phyloP scores from a whole-genome alignment of 2,329 filamentous ascomycete genomes.

The Fusarium pininemorale region DNA sequence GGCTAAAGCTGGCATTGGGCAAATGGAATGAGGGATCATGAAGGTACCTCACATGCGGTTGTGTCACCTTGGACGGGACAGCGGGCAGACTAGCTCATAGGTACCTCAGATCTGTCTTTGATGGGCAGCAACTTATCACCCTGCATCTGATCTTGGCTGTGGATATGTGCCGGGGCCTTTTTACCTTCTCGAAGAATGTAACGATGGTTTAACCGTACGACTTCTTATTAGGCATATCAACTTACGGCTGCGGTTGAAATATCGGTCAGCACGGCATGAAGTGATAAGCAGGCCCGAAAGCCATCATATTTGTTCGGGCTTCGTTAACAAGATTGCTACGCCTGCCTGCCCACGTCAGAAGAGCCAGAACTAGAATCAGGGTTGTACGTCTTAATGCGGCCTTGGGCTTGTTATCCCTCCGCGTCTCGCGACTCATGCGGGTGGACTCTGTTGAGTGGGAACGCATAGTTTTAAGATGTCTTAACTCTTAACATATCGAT shows the following conservation, averaged over 20 bases:
- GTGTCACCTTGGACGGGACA: conserved; percentile 29
- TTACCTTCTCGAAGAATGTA: conserved; percentile 20
- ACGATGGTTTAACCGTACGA: conserved; percentile 32
- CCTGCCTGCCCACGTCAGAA: conserved; percentile 27
- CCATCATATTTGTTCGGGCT: not conserved
- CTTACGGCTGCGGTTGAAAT: conserved; percentile 24
- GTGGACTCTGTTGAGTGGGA: conserved; percentile 22
- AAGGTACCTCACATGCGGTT: conserved; percentile 16
- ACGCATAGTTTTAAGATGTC: conserved; percentile 18
- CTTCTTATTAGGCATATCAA: conserved; percentile 24
- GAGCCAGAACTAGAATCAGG: conserved; percentile 2
- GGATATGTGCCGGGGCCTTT: conserved; percentile 9
- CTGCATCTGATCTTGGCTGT: conserved; percentile 9
- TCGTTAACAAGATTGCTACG: not conserved
- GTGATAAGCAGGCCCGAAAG: conserved; percentile 14
- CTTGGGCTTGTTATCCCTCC: conserved; percentile 2
- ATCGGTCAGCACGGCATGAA: conserved; percentile 28
- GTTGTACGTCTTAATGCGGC: conserved; percentile 18
- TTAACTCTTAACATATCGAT: conserved; percentile 9
- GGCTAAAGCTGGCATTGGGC: conserved; percentile 10
- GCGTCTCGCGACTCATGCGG: conserved; percentile 23
- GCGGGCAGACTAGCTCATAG: conserved; percentile 8
- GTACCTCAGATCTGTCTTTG: conserved; percentile 11
- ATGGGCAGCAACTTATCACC: conserved; percentile 26
- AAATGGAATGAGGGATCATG: conserved; percentile 15